These are phyloP conservation scores for Flaveria brownii DNA, from an alignment of 129 eudicot species.

Conservation along the genomic window DNA sequence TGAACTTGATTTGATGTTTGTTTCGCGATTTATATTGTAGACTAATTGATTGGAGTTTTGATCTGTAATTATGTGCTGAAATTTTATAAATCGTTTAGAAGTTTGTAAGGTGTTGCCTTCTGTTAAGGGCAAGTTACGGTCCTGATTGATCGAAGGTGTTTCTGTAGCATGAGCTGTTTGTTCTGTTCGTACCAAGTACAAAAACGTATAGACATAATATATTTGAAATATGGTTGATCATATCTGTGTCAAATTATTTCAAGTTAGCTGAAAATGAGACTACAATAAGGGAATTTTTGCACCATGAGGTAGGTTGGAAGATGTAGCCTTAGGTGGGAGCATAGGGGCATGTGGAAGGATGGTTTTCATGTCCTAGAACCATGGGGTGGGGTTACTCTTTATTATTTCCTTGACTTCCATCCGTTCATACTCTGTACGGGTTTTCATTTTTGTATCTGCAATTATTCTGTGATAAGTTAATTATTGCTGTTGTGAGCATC, in stretches of 20 bases:
- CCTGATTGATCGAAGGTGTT: conserved; percentile 14
- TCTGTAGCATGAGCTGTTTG: neutral
- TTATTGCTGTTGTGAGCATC: neutral
- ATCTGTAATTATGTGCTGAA: conserved; percentile 22
- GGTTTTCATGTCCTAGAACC: neutral
- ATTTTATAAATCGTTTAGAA: neutral
- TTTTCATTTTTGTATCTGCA: neutral
- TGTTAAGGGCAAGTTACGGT: neutral
- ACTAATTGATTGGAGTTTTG: conserved; percentile 14
- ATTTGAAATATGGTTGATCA: conserved; percentile 5
- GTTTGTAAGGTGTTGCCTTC: neutral
- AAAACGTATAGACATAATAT: neutral
- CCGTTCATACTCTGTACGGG: neutral
- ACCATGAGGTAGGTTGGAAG: conserved; percentile 18
- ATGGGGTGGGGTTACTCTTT: neutral
- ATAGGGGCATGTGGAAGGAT: conserved; percentile 15
- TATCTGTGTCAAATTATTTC: neutral
- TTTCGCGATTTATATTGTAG: conserved; percentile 2
- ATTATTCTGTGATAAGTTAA: conserved; percentile 3
- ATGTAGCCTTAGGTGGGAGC: conserved; percentile 18
- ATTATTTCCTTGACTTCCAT: neutral
- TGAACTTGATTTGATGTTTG: conserved; percentile 10
- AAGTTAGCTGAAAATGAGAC: neutral
- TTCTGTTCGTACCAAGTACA: conserved; percentile 19
- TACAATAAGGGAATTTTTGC: conserved; percentile 7